Evolutionary conservation across 176 grass and related monocot genomes (phyloP).

Genomic region (Echinochloa phyllopogon): DNA sequence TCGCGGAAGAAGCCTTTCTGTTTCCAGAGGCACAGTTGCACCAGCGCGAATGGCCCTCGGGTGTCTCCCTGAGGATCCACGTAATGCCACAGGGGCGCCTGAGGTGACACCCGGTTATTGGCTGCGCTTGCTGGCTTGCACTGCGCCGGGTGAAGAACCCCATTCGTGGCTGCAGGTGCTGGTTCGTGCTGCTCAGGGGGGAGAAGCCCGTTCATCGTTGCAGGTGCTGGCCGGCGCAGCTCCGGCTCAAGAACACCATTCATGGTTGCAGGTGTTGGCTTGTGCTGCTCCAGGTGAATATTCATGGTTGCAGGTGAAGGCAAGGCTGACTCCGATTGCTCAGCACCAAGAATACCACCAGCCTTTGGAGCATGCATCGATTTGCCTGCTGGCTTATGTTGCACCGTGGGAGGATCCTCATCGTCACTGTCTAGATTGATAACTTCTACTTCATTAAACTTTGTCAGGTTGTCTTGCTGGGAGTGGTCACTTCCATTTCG

Average conservation of each 20-base stretch:
- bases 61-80: constrained; percentile 45
- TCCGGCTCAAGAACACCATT: neutral
- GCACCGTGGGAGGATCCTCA: constrained; percentile 9
- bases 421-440: constrained; percentile 44
- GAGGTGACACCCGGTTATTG: neutral
- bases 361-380: neutral
- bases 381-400: neutral
- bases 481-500: constrained; percentile 23
- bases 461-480: neutral
- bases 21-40: constrained; percentile 37
- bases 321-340: no score
- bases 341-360: neutral
- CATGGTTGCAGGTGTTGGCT: neutral
- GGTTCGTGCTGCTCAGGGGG: neutral
- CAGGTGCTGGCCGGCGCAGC: neutral
- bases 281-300: neutral
- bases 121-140: neutral
- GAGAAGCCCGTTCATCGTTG: neutral
- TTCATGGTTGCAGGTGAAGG: neutral
- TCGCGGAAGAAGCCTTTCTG: constrained; percentile 50
- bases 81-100: constrained; percentile 50
- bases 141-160: neutral
- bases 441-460: neutral
- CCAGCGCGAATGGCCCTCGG: constrained; percentile 57
- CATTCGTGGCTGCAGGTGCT: neutral